Base-by-base conservation (phyloP, 2,329 filamentous ascomycete species). In the Lachnellula suecica region DNA sequence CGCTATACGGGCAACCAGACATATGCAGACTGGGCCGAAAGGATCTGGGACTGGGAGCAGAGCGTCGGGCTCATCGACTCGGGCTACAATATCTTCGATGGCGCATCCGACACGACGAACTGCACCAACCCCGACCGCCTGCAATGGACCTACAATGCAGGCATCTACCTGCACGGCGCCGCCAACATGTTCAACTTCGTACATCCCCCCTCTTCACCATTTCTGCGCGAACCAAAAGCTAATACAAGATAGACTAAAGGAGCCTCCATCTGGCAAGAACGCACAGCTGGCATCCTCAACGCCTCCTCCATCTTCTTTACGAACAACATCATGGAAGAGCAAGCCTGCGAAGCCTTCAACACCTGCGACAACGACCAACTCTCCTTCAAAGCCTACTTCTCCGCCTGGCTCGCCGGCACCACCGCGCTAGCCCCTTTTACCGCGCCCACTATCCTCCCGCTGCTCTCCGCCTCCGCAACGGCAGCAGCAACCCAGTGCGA, bases 1-100 rank as follows among this genome's bases (percentile, higher is more conserved):
- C 76, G 85, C 11, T 93, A 90, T 69, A 94, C 90, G 0, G 82
- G 83, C n/a, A 93, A 94, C 63, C 64, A 76, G 35, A 88, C 88
- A 0, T 95, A 95, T 66, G 78, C 82, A 2, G 80, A 90, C 4
- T 93, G 88, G 89, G 89, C 89, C 0, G 79, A 83, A 31, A 83
- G 73, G 60, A 80, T 83, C 2, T 96, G 89, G 74, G 77, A 89
- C 46, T 89, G 86, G 86, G 83, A 84, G 67, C 65, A 69, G 3
- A 67, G 65, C n/a, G 70, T 82, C 31, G 74, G 80, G 2, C 77
- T 89, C 51, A 81, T 89, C 58, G 76, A 83, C 63, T 66, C 75
- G 15, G 71, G 78, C 7, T 87, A 79, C 66, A 74, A 78, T 43
- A 73, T 88, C 24, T 86, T 76, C 58, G 85, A 86, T 57, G 85